Evolutionary conservation across 345 rosid species (phyloP), one percentile per base, ranked within the genome.

Genomic region (Arabidopsis arenosa): DNA sequence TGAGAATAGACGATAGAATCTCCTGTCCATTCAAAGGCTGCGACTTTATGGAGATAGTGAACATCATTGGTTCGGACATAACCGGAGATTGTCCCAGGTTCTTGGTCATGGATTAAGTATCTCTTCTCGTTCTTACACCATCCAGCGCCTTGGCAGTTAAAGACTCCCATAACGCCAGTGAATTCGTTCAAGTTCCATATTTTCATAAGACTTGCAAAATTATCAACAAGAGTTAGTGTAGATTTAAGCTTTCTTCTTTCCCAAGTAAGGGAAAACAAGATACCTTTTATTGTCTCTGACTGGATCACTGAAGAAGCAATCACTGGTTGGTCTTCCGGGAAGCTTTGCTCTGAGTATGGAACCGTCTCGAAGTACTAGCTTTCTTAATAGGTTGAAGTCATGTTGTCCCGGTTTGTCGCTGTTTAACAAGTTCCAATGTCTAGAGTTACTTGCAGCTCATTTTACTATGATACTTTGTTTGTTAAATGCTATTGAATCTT

Each of bases 81-180:
- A 49, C 92, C 88, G 5, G 89, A 80, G 15, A 81, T 40, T 7
- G 87, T 80, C 55, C 82, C 83, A 15, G 90, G 97, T 59, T 86
- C 81, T 67, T 68, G 76, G 13, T 91, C 88, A 33, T 88, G 90
- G 67, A 89, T 87, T 36, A 87, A 76, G 74, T 89, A 82, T 54
- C 41, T 84, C 84, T 87, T 91, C 56, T 84, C 85, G 4, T 78
- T 75, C 61, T 49, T 81, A 72, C 91, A 89, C 95, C 93, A 91
- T 9, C 92, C 90, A 45, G 83, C 84, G 63, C 88, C 92, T 87
- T 86, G 95, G 80, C 90, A 89, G 73, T 87, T 89, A 64, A 87
- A 89, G 61, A 80, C 85, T 56, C 90, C 90, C 0, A 89, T n/a
- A 1, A 86, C 83, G 6, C 90, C 92, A 0, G 83, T 56, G 75